Evolutionary conservation across 1,284 basidiomycete genomes (phyloP).

Genomic region (Naganishia liquefaciens): DNA sequence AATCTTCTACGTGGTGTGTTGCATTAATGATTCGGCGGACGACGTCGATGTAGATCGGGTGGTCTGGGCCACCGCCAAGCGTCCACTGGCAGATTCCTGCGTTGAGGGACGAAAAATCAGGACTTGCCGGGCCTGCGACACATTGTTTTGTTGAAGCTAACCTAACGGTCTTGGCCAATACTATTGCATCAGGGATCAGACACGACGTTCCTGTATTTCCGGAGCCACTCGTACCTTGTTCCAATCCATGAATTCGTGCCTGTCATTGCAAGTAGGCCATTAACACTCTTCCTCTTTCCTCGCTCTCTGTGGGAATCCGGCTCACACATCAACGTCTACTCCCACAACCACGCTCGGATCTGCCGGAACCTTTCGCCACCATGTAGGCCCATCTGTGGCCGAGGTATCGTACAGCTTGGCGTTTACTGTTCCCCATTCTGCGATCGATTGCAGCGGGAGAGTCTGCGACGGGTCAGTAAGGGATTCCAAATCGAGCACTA

Average conservation of each 20-base stretch:
- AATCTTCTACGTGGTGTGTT: conserved; percentile 41
- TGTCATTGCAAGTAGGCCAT: not conserved
- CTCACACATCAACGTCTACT: conserved; percentile 52
- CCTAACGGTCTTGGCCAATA: conserved; percentile 48
- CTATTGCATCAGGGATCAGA: conserved; percentile 36
- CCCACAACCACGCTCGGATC: conserved; percentile 50
- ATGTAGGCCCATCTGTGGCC: conserved; percentile 40
- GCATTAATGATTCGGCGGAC: conserved; percentile 48
- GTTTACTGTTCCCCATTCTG: conserved; percentile 44
- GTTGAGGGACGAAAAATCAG: not conserved
- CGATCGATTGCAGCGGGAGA: conserved; percentile 42
- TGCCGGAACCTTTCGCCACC: conserved; percentile 36
- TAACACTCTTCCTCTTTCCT: not conserved
- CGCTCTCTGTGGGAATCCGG: not conserved
- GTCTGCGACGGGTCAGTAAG: conserved; percentile 35
- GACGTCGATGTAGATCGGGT: conserved; percentile 53
- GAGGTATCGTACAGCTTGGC: conserved; percentile 41
- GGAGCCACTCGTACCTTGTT: not conserved
- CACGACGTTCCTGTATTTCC: not conserved
- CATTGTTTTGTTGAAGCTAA: not conserved
- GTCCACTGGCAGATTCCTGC: conserved; percentile 53
- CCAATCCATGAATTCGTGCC: conserved; percentile 19
- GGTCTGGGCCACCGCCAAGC: conserved; percentile 44
- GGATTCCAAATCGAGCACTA: not conserved
- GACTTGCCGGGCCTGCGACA: no score